Evolutionary conservation across 1,139 yeast genomes (phyloP).

Genomic region (Blastobotrys indianensis): DNA sequence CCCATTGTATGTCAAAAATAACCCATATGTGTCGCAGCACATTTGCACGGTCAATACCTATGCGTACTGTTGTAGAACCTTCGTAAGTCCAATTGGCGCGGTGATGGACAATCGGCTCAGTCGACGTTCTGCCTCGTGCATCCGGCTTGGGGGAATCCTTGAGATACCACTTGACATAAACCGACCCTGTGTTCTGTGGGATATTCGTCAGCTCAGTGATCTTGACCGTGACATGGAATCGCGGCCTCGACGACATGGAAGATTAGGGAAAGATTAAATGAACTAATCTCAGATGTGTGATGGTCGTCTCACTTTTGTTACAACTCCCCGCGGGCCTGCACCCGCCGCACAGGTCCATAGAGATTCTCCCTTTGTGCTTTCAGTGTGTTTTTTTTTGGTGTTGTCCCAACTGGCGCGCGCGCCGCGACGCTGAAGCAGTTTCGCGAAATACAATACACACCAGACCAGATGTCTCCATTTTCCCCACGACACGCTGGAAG

Average conservation of each 20-base stretch:
- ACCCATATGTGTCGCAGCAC: conserved; percentile 27
- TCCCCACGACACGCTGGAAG: not conserved
- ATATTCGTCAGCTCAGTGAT: conserved; percentile 71
- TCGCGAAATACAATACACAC: no score
- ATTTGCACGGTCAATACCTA: conserved; percentile 37
- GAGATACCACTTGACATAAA: conserved; percentile 58
- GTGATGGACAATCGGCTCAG: conserved; percentile 43
- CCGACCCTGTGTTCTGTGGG: conserved; percentile 70
- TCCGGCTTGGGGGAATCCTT: conserved; percentile 41
- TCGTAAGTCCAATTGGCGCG: conserved; percentile 45
- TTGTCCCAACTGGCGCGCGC: no score
- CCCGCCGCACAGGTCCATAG: no score
- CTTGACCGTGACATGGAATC: conserved; percentile 53
- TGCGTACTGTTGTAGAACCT: conserved; percentile 37
- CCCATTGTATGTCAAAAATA: conserved; percentile 37
- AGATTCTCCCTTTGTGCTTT: not conserved
- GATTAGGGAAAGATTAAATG: no score
- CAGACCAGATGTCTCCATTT: no score
- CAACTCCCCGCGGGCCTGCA: no score
- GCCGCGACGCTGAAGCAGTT: no score
- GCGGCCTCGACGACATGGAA: conserved; percentile 32
- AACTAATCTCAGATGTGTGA: no score
- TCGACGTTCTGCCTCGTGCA: conserved; percentile 42
- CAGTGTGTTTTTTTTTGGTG: no score
- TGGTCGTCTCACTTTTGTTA: no score